A percentile compares a stretch with the other conserved stretches of the same genome.
Evolutionary conservation across 129 eudicot species (phyloP).

Genomic region (Smallanthus sonchifolius): DNA sequence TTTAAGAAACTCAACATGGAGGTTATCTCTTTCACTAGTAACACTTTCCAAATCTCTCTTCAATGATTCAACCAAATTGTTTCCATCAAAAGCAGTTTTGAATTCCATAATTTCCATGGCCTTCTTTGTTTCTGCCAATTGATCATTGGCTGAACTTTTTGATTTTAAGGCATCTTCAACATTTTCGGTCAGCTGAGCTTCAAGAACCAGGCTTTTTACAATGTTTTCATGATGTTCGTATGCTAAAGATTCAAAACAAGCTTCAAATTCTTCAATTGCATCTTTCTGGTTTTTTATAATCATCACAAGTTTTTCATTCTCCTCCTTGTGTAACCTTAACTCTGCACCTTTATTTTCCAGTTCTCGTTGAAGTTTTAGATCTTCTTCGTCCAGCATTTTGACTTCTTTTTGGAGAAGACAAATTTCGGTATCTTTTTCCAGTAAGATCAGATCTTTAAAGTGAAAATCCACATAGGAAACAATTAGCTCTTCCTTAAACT

Average conservation of each 20-base stretch:
- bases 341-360: not conserved
- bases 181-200: constrained; percentile 30
- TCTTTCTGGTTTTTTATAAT: constrained; percentile 41
- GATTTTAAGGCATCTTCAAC: not conserved
- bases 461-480: not conserved
- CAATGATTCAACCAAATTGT: constrained; percentile 41
- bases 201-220: constrained; percentile 40
- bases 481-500: not conserved
- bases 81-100: constrained; percentile 35
- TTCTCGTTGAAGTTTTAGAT: constrained; percentile 5
- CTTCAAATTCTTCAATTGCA: constrained; percentile 31
- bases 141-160: constrained; percentile 40
- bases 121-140: constrained; percentile 34
- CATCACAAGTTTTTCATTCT: constrained; percentile 22
- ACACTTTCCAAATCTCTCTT: constrained; percentile 40
- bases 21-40: constrained; percentile 46
- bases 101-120: constrained; percentile 41
- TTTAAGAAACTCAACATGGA: constrained; percentile 37
- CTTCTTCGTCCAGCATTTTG: constrained; percentile 3
- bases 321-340: constrained; percentile 5
- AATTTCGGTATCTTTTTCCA: not conserved
- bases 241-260: constrained; percentile 35
- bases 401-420: constrained; percentile 12
- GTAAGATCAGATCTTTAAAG: not conserved
- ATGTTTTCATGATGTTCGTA: constrained; percentile 47